phyloP scores from a whole-genome alignment of 1,139 yeast genomes.

The Scheffersomyces stambukii region DNA sequence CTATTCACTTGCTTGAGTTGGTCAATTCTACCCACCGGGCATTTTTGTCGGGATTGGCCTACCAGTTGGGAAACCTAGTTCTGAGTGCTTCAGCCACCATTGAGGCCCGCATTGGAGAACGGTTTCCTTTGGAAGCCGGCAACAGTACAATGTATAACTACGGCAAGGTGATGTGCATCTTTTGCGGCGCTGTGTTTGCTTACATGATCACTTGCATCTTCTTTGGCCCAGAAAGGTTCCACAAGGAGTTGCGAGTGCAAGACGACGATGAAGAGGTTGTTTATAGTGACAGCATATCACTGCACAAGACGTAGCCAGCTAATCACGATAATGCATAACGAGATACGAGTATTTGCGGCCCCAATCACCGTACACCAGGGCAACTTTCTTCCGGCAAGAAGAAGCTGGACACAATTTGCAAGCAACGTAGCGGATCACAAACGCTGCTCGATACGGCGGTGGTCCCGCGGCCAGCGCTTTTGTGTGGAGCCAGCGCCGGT shows the following conservation, averaged over 20 bases:
- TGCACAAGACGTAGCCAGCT: too few species aligned
- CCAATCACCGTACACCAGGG: too few species aligned
- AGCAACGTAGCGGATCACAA: too few species aligned
- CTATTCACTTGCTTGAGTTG: constrained; percentile 32
- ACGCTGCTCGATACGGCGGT: too few species aligned
- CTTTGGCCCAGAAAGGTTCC: constrained; percentile 33
- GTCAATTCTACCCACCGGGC: constrained; percentile 34
- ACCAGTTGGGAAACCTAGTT: constrained; percentile 38
- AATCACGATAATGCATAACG: too few species aligned
- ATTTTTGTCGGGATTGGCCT: constrained; percentile 33
- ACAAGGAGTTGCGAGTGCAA: constrained; percentile 13
- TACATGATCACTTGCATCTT: constrained; percentile 23
- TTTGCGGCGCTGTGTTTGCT: constrained; percentile 33
- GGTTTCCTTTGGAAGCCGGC: constrained; percentile 20
- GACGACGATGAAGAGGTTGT: constrained; percentile 3
- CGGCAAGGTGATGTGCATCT: constrained; percentile 37
- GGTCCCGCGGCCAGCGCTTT: too few species aligned
- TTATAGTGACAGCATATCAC: too few species aligned
- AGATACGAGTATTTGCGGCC: too few species aligned
- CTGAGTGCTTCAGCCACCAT: constrained; percentile 35
- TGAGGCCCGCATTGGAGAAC: constrained; percentile 29
- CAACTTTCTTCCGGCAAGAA: too few species aligned
- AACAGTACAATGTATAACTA: constrained; percentile 23
- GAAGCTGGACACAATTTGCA: too few species aligned
- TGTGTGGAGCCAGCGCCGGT: too few species aligned